Percentiles rank a stretch among this genome's conserved stretches.
Conservation (phyloP, 129 eudicot genomes). For the Artemisia argyi region DNA sequence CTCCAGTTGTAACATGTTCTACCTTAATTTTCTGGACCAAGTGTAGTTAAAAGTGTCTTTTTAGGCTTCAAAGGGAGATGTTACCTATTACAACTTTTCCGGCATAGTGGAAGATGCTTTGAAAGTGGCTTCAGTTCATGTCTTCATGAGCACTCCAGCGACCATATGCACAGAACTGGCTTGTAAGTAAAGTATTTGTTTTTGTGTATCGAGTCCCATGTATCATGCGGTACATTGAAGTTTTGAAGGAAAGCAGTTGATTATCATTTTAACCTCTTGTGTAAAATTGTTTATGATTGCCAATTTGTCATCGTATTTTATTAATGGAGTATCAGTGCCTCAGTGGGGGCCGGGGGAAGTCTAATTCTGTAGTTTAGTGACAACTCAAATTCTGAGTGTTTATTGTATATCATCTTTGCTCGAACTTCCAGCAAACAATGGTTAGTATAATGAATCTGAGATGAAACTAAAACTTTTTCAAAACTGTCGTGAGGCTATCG, state of each 20-base stretch:
- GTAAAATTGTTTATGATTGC: not conserved
- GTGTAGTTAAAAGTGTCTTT: not conserved
- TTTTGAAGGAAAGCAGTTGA: conserved; percentile 11
- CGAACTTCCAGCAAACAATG: not conserved
- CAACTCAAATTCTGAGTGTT: not conserved
- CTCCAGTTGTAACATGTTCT: conserved; percentile 10
- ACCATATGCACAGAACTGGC: conserved; percentile 14
- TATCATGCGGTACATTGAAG: conserved; percentile 3
- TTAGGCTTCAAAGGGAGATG: conserved; percentile 13
- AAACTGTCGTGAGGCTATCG: too few species aligned
- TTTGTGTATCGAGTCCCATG: conserved; percentile 8
- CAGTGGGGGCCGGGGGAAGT: not conserved
- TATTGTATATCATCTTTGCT: not conserved
- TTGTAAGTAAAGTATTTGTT: conserved; percentile 26
- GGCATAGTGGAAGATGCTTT: conserved; percentile 20
- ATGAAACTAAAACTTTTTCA: too few species aligned
- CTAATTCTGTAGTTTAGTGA: not conserved
- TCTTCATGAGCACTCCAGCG: conserved; percentile 1
- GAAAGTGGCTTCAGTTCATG: conserved; percentile 6
- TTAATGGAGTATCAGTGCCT: not conserved
- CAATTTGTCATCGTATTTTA: not conserved
- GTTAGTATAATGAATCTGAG: too few species aligned
- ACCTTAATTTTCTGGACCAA: conserved; percentile 22
- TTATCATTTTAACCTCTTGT: conserved; percentile 2
- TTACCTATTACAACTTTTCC: conserved; percentile 14